These are phyloP conservation scores for Vitis hybrid DNA, from an alignment of 177 flowering plant genomes.

Conservation along the genomic window DNA sequence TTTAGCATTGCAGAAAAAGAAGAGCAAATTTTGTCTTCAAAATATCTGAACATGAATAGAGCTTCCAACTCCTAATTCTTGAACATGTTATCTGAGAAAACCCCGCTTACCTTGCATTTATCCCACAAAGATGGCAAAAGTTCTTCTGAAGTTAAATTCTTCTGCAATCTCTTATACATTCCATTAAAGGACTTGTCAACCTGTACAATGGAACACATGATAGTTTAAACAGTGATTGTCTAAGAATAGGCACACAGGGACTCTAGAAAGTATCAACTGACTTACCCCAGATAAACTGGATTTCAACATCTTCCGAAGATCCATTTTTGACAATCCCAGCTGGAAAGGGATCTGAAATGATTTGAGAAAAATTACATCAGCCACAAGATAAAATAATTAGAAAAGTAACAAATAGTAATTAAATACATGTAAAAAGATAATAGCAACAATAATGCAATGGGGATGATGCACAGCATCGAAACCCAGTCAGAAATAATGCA, in stretches of 20 bases:
- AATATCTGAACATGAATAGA: background rate
- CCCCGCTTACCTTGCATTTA: slow-evolving; percentile 85
- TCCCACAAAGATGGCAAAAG: slow-evolving; percentile 96
- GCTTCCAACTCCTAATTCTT: background rate
- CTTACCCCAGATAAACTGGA: slow-evolving; percentile 91
- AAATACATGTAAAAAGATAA: too few relatives aligned
- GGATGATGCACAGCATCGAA: too few relatives aligned
- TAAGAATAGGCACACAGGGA: background rate
- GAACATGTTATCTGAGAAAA: background rate
- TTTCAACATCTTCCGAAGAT: slow-evolving; percentile 85
- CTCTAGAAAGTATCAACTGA: background rate
- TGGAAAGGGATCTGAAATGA: slow-evolving; percentile 85
- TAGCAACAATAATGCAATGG: too few relatives aligned
- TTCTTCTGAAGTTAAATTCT: slow-evolving; percentile 92
- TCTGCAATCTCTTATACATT: slow-evolving; percentile 88
- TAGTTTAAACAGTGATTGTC: background rate
- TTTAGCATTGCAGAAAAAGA: too few relatives aligned
- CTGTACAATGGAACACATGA: slow-evolving; percentile 33
- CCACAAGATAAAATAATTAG: slow-evolving; percentile 1
- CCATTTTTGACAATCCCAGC: slow-evolving; percentile 86
- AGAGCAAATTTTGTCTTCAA: too few relatives aligned
- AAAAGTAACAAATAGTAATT: background rate
- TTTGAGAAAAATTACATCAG: background rate
- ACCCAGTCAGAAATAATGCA: too few relatives aligned
- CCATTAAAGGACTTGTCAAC: slow-evolving; percentile 78